phyloP scores from a whole-genome alignment of 768 basidiomycete species.

The Hirschioporus abietinus region DNA sequence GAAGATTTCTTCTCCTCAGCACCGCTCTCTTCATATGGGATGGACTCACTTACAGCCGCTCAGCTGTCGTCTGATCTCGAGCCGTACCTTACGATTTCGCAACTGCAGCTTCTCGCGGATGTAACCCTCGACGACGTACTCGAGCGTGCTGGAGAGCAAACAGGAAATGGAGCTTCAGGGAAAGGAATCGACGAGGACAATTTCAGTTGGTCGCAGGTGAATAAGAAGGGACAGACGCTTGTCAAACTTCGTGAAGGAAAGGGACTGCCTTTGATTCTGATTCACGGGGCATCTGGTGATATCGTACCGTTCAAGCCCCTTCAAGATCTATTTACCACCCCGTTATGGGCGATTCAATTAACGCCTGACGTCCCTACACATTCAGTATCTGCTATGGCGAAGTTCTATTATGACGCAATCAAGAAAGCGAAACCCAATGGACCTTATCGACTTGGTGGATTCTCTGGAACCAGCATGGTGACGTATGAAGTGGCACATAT shows the following conservation, averaged over 20 bases:
- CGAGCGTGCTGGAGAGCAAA: not conserved
- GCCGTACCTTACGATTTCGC: not conserved
- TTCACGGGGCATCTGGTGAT: not conserved
- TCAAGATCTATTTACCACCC: not conserved
- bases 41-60: not conserved
- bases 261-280: not conserved
- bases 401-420: not conserved
- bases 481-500: not conserved
- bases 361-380: not conserved
- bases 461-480: not conserved
- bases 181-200: not conserved
- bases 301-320: not conserved
- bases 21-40: not conserved
- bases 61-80: not conserved
- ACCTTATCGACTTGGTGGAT: not conserved
- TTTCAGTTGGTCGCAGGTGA: not conserved
- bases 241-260: not conserved
- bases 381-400: not conserved
- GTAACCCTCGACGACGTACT: not conserved
- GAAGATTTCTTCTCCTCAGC: not conserved
- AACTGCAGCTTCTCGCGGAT: not conserved
- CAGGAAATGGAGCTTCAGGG: not conserved
- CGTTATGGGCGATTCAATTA: not conserved
- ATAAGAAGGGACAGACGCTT: not conserved
- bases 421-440: not conserved